These are phyloP conservation scores for Acorus calamus DNA, from an alignment of 106 monocot species.

Conservation along the genomic window DNA sequence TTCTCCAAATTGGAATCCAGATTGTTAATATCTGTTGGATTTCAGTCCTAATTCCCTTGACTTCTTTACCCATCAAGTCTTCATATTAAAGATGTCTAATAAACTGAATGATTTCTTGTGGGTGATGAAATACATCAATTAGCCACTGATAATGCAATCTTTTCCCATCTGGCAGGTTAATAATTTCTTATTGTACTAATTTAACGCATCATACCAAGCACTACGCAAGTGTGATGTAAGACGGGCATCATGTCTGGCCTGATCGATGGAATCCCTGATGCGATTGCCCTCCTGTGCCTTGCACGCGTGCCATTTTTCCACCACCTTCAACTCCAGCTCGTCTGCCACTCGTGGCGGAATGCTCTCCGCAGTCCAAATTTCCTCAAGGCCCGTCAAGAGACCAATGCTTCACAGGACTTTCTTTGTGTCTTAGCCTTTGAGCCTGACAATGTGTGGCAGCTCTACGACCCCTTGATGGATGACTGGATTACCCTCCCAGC, in stretches of 20 bases:
- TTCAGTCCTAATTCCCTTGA: no score
- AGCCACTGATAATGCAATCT: no score
- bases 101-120: no score
- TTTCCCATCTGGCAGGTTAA: no score
- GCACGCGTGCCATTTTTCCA: slow-evolving; percentile 79
- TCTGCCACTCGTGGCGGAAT: slow-evolving; percentile 61
- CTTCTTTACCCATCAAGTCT: no score
- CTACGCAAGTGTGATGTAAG: no score
- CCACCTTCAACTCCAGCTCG: slow-evolving; percentile 45
- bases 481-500: slow-evolving; percentile 77
- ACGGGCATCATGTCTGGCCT: slow-evolving; percentile 30
- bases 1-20: no score
- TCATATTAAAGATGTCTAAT: no score
- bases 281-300: slow-evolving; percentile 65
- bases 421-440: slow-evolving; percentile 88
- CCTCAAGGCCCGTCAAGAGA: slow-evolving; percentile 39
- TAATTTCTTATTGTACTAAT: no score
- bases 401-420: slow-evolving; percentile 54
- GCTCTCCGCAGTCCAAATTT: slow-evolving; percentile 48
- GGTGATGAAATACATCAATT: no score
- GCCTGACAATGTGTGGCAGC: slow-evolving; percentile 87
- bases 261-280: slow-evolving; percentile 86
- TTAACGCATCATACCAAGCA: no score
- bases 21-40: no score
- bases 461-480: slow-evolving; percentile 74